Evolutionary conservation across 1,284 basidiomycete genomes (phyloP).

Genomic region (Marasmius tenuissimus): DNA sequence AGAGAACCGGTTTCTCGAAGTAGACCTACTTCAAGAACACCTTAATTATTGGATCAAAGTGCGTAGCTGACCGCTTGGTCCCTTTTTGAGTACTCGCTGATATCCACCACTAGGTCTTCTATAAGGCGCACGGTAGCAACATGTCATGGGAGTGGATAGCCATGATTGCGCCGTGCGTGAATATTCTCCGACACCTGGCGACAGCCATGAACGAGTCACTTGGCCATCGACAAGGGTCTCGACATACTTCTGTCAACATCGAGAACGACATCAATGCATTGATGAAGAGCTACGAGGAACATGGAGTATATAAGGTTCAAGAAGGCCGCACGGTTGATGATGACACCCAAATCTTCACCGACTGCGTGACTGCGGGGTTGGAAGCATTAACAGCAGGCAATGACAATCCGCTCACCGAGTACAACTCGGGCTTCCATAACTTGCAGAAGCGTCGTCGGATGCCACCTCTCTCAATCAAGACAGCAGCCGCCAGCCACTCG

Average conservation of each 20-base stretch:
- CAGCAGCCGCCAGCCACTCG: too few relatives aligned
- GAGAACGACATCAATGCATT: conserved; percentile 22
- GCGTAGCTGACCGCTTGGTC: too few relatives aligned
- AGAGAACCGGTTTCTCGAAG: conserved; percentile 22
- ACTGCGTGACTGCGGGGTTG: conserved; percentile 20
- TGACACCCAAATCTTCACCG: conserved; percentile 14
- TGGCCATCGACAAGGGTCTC: conserved; percentile 28
- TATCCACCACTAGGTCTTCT: too few relatives aligned
- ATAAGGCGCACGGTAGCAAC: conserved; percentile 30
- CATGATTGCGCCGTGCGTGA: conserved; percentile 34
- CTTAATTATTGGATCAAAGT: conserved; percentile 37
- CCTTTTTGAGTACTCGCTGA: too few relatives aligned
- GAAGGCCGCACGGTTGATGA: conserved; percentile 19
- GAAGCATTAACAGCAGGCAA: conserved; percentile 10
- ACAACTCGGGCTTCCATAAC: conserved; percentile 9
- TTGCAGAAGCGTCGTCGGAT: conserved; percentile 1
- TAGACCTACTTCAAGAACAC: conserved; percentile 42
- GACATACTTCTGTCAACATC: conserved; percentile 27
- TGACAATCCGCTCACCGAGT: conserved; percentile 19
- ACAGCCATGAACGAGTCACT: conserved; percentile 25
- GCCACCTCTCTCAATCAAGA: neutral
- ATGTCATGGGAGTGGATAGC: too few relatives aligned
- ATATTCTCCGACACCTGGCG: conserved; percentile 29
- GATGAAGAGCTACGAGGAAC: conserved; percentile 24
- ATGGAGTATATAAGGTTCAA: conserved; percentile 19